phyloP scores from a whole-genome alignment of 2,329 filamentous ascomycete species.

The Pseudogymnoascus sp. region DNA sequence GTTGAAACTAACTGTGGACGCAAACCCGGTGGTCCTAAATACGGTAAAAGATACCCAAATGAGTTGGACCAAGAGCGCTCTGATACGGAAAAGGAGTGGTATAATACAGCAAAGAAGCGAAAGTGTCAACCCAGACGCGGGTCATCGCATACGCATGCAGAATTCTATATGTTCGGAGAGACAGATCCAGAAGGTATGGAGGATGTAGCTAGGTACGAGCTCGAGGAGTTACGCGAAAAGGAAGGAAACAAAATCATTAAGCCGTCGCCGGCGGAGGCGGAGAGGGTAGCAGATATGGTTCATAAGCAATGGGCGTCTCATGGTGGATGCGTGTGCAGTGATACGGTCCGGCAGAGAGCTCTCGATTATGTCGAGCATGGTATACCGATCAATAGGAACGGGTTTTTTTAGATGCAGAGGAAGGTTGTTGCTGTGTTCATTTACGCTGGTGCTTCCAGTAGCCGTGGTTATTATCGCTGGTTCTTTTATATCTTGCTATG shows the following conservation, averaged over 20 bases:
- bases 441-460: neutral
- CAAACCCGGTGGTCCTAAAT: neutral
- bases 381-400: neutral
- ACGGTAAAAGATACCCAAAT: neutral
- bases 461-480: neutral
- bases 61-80: neutral
- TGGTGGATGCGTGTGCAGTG: neutral
- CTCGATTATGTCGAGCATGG: neutral
- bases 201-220: neutral
- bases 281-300: accelerated
- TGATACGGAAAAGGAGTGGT: neutral
- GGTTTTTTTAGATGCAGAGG: neutral
- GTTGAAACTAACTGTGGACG: neutral
- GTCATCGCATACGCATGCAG: neutral
- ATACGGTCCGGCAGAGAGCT: neutral
- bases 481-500: neutral
- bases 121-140: neutral
- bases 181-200: neutral
- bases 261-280: neutral
- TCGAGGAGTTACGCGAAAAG: neutral
- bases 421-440: neutral
- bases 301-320: neutral
- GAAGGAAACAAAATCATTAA: neutral
- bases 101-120: neutral
- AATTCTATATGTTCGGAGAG: neutral